Evolutionary conservation across 2,329 filamentous ascomycete genomes (phyloP).

Genomic region (Pseudocercospora ulei): DNA sequence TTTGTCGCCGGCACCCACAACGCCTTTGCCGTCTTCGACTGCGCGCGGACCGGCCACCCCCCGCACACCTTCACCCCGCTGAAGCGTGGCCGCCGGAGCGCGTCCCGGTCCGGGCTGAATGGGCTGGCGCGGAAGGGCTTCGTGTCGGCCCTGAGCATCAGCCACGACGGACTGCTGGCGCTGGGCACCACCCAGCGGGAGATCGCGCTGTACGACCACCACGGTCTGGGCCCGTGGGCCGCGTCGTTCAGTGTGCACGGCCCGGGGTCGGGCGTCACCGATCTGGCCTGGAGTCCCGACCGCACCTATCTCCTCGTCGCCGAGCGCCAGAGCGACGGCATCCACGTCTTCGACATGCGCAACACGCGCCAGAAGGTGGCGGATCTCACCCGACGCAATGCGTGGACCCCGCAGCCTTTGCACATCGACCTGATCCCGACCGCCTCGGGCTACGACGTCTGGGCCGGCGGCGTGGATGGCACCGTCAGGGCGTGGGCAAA

Average conservation of each 20-base stretch:
- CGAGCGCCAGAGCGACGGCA: conserved; percentile 48
- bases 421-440: conserved; percentile 44
- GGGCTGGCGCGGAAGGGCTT: conserved; percentile 49
- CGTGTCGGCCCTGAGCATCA: conserved; percentile 45
- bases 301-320: conserved; percentile 51
- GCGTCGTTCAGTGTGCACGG: conserved; percentile 40
- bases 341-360: conserved; percentile 52
- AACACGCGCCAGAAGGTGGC: conserved; percentile 45
- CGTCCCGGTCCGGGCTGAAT: conserved; percentile 34
- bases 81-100: conserved; percentile 34
- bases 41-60: conserved; percentile 41
- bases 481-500: conserved; percentile 41
- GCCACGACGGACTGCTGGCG: conserved; percentile 44
- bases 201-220: conserved; percentile 47
- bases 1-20: conserved; percentile 52
- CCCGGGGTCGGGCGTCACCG: conserved; percentile 47
- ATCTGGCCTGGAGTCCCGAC: conserved; percentile 50
- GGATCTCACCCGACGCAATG: conserved; percentile 40
- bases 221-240: conserved; percentile 43
- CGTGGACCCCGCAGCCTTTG: conserved; percentile 48
- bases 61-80: conserved; percentile 38
- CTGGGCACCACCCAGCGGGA: conserved; percentile 50
- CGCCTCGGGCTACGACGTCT: conserved; percentile 44
- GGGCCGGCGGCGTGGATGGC: conserved; percentile 52
- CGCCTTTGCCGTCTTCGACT: conserved; percentile 49